A percentile compares a stretch with the other conserved stretches of the same genome.
Conservation (phyloP, 164 flowering plant species). For the Magnolia kwangsiensis region DNA sequence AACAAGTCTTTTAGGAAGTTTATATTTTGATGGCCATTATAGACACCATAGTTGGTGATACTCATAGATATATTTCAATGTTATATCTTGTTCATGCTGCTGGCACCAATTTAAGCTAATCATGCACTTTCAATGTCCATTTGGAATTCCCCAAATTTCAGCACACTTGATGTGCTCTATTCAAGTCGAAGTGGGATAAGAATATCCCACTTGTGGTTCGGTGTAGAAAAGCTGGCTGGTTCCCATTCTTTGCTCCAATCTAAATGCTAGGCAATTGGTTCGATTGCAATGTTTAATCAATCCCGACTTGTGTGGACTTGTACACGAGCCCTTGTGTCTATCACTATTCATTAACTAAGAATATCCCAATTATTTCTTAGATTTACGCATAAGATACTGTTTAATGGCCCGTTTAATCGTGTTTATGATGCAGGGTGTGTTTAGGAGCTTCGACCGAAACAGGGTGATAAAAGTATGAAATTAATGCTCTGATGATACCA, state of each 20-base stretch:
- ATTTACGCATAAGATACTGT: too few relatives aligned
- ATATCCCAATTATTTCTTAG: too few relatives aligned
- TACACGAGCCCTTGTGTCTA: too few relatives aligned
- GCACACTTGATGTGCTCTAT: neutral
- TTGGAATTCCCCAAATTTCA: neutral
- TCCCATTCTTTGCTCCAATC: neutral
- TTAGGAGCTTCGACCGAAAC: too few relatives aligned
- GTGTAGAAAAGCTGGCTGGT: neutral
- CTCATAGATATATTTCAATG: neutral
- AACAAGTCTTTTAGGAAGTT: neutral
- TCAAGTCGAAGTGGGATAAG: neutral
- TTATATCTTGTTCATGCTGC: conserved; percentile 1
- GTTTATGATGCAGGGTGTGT: too few relatives aligned
- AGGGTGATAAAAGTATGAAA: too few relatives aligned
- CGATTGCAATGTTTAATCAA: neutral
- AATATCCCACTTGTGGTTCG: neutral
- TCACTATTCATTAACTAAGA: too few relatives aligned
- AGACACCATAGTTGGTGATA: neutral
- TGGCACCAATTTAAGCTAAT: neutral
- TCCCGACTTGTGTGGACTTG: neutral
- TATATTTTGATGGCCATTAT: neutral
- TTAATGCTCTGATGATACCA: too few relatives aligned
- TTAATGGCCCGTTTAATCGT: too few relatives aligned
- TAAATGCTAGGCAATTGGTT: neutral
- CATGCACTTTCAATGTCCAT: neutral